Percentiles rank a stretch among this genome's conserved stretches.
These are phyloP conservation scores for Boletus coccyginus DNA, from an alignment of 768 basidiomycete species.

Conservation along the genomic window DNA sequence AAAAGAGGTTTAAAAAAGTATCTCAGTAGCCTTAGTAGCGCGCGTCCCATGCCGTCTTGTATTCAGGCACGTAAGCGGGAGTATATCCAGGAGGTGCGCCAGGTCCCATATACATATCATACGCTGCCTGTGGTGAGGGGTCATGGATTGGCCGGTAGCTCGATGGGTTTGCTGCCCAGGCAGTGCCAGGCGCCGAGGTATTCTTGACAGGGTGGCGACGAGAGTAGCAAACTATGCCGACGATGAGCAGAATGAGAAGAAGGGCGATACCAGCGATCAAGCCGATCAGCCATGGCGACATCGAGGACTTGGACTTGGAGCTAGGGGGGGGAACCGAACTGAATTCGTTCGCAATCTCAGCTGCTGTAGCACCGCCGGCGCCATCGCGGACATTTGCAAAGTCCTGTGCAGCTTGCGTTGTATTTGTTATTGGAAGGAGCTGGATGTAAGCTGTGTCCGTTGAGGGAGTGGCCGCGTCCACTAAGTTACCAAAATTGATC, in stretches of 20 bases:
- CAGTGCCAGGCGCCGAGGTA: neutral
- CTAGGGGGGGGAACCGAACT: constrained; percentile 34
- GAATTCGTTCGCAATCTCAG: constrained; percentile 38
- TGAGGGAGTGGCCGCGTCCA: constrained; percentile 38
- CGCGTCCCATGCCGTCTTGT: constrained; percentile 28
- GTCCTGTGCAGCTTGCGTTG: constrained; percentile 34
- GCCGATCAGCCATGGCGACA: constrained; percentile 13
- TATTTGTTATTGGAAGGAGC: constrained; percentile 54
- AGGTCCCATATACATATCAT: constrained; percentile 25
- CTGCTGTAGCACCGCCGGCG: neutral
- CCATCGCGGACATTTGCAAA: constrained; percentile 12
- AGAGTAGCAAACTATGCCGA: constrained; percentile 1
- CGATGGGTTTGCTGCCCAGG: constrained; percentile 4
- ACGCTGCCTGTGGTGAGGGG: constrained; percentile 28
- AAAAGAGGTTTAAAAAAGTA: neutral
- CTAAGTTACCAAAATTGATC: constrained; percentile 64
- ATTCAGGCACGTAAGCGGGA: constrained; percentile 11
- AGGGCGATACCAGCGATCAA: constrained; percentile 10
- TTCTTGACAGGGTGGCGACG: constrained; percentile 14
- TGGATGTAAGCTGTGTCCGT: constrained; percentile 57
- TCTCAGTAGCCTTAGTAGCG: constrained; percentile 3
- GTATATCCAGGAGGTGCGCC: constrained; percentile 10
- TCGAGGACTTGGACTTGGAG: constrained; percentile 20
- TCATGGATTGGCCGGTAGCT: constrained; percentile 26
- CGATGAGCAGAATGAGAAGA: constrained; percentile 3